These are phyloP conservation scores for Adenanthera pavonina DNA, from an alignment of 306 rosid genomes.

Conservation along the genomic window DNA sequence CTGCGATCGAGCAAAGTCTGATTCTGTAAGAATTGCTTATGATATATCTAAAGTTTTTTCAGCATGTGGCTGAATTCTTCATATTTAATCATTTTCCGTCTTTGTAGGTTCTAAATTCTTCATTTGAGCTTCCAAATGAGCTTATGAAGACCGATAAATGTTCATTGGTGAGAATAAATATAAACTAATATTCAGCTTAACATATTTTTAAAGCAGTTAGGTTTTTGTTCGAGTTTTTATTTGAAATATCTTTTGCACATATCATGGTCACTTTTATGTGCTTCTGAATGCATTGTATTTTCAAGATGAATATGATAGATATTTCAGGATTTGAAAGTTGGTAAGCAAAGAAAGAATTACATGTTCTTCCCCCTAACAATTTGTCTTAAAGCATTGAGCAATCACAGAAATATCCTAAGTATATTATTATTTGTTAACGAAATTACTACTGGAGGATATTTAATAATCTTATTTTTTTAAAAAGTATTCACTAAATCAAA, in stretches of 20 bases:
- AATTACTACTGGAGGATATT: neutral
- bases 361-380: conserved; percentile 23
- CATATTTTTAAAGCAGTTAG: conserved; percentile 20
- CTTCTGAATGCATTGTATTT: conserved; percentile 6
- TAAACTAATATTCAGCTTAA: conserved; percentile 22
- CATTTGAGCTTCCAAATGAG: conserved; percentile 55
- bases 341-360: conserved; percentile 15
- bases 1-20: conserved; percentile 53
- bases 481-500: conserved; percentile 14
- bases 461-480: conserved; percentile 28
- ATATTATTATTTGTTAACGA: neutral
- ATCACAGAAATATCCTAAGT: neutral
- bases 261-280: conserved; percentile 20
- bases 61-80: conserved; percentile 28
- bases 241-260: conserved; percentile 22
- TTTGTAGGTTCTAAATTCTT: conserved; percentile 53
- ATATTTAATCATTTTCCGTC: conserved; percentile 36
- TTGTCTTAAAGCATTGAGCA: neutral
- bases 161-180: conserved; percentile 57
- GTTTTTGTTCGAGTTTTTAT: conserved; percentile 20
- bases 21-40: conserved; percentile 56
- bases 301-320: conserved; percentile 15
- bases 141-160: conserved; percentile 48
- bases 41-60: conserved; percentile 33
- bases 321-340: conserved; percentile 25